Base-by-base conservation (phyloP, 1,284 basidiomycete species). In the Pseudozyma pruni region DNA sequence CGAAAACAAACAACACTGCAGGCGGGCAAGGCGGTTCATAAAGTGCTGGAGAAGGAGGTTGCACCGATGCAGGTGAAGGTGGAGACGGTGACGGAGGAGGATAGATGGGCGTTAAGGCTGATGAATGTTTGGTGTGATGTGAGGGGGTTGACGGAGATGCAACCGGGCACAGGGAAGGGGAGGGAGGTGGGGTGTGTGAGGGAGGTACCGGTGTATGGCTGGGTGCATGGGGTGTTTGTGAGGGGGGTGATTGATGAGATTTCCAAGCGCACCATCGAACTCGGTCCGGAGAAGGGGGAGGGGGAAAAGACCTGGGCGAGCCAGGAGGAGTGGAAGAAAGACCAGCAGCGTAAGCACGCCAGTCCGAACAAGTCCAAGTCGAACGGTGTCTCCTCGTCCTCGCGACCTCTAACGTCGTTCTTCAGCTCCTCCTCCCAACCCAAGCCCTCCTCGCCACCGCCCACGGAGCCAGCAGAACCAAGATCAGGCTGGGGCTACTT, bases 31-130 rank as follows among this genome's bases (percentile, higher is more conserved):
- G 31, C 72, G 88, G 91, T 94, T 0, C 93, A 96, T 83, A 90
- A 90, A 71, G 85, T 87, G 39, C 85, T 96, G 16, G 92, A 96
- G 79, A 85, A 86, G 19, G 90, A 93, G 77, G 85, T 94, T 10
- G 86, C 86, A 34, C 86, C 89, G 0, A 87, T 88, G 27, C 86
- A 51, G 23, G 53, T 69, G 20, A 29, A 87, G 58, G 75, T 90
- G 9, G 35, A 82, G 11, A 80, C 86, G 1, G 81, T 74, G 1
- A 87, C 86, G 0, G 66, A 83, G 1, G 90, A 91, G 78, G 91
- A 93, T 72, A 85, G 86, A 13, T 92, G 90, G 89, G 91, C 86
- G 8, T 77, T 91, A 49, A 85, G 88, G 88, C 88, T 79, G 51
- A 85, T 82, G 29, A 67, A 74, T 41, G 41, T 75, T n/a, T 72